A percentile compares a stretch with the other conserved stretches of the same genome.
Conservation (phyloP, 768 basidiomycete genomes). For the Stropharia rugosoannulata region DNA sequence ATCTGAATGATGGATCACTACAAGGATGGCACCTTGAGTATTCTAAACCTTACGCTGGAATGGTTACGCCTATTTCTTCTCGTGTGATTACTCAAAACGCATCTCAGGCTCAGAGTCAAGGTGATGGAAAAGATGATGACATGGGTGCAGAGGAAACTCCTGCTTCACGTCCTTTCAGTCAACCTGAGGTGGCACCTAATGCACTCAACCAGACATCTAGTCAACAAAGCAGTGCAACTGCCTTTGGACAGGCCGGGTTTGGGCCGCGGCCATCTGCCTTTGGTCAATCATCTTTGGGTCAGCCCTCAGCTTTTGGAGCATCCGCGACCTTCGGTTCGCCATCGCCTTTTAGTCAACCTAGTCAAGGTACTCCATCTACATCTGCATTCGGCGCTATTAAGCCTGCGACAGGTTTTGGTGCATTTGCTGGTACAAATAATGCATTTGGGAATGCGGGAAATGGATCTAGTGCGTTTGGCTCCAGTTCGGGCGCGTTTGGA, state of each 20-base stretch:
- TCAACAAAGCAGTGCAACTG: conserved; percentile 17
- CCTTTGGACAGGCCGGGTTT: conserved; percentile 28
- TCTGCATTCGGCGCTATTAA: conserved; percentile 23
- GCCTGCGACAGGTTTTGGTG: conserved; percentile 19
- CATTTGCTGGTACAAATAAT: conserved; percentile 19
- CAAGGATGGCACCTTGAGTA: conserved; percentile 73
- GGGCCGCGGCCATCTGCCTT: conserved; percentile 27
- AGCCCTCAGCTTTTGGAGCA: conserved; percentile 19
- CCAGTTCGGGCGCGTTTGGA: conserved; percentile 8
- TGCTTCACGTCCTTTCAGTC: conserved; percentile 5
- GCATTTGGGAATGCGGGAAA: conserved; percentile 11
- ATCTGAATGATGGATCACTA: conserved; percentile 77
- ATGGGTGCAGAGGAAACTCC: conserved; percentile 20
- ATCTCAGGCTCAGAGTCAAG: conserved; percentile 8
- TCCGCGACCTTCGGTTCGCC: conserved; percentile 8
- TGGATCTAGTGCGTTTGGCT: conserved; percentile 11
- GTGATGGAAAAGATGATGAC: conserved; percentile 17
- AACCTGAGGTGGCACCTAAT: conserved; percentile 7
- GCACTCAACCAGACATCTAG: conserved; percentile 20
- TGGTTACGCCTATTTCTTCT: conserved; percentile 33
- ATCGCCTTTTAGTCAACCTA: conserved; percentile 21
- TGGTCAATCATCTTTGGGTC: conserved; percentile 31
- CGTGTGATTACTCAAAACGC: conserved; percentile 10
- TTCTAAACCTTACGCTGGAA: conserved; percentile 55
- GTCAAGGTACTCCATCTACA: conserved; percentile 18